phyloP scores from a whole-genome alignment of 2,329 filamentous ascomycete species.

The Cercospora berteroae region DNA sequence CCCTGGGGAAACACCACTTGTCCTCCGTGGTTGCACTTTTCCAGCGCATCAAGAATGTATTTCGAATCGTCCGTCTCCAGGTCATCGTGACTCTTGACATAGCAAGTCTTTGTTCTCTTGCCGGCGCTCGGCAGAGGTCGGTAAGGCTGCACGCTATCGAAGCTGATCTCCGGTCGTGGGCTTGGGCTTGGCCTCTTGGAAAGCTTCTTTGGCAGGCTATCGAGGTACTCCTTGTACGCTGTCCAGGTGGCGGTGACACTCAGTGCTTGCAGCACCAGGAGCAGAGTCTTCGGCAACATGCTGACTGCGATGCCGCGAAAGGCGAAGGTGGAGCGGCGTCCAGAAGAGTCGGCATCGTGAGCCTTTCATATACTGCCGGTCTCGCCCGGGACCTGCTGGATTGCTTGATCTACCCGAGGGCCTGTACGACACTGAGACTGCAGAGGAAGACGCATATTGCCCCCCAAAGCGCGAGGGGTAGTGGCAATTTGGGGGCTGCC shows the following conservation, averaged over 20 bases:
- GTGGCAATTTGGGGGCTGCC: neutral
- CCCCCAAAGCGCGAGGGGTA: neutral
- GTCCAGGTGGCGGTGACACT: constrained; percentile 32
- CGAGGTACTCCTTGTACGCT: constrained; percentile 32
- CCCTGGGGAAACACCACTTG: constrained; percentile 58
- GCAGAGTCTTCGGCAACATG: neutral
- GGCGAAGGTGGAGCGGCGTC: neutral
- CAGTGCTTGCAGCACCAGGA: constrained; percentile 20
- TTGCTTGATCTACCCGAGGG: neutral
- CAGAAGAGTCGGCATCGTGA: neutral
- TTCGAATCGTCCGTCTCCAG: constrained; percentile 50
- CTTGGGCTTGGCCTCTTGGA: constrained; percentile 25
- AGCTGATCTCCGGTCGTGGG: constrained; percentile 36
- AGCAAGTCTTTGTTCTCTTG: constrained; percentile 40
- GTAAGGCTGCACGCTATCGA: constrained; percentile 33
- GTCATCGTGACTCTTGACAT: constrained; percentile 41
- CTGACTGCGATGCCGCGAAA: neutral
- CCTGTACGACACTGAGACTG: neutral
- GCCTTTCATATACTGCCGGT: neutral
- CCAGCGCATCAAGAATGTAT: constrained; percentile 55
- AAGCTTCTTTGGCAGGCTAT: constrained; percentile 20
- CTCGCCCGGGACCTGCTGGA: neutral
- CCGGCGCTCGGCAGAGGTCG: constrained; percentile 38
- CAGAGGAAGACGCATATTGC: neutral
- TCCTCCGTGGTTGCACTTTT: constrained; percentile 62